Base-by-base conservation (phyloP, 495 filamentous ascomycete genomes). In the Xylaria sp. region DNA sequence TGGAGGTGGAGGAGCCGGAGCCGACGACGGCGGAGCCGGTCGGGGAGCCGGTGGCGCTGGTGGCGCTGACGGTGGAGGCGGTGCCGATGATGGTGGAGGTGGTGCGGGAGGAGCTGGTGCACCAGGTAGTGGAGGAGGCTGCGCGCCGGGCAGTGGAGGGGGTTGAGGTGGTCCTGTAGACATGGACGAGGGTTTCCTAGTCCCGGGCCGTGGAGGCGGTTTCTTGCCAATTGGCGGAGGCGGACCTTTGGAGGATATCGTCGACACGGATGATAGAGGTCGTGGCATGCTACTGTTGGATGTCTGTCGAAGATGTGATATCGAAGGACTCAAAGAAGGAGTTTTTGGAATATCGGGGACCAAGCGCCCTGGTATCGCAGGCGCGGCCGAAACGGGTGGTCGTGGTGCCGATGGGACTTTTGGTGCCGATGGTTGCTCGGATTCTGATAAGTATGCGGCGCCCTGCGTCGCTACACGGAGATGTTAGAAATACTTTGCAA, bases 381-480 rank as follows among this genome's bases (percentile, higher is more conserved):
- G 93, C 59, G 89, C 84, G 44, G 85, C 77, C 40, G 76, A 83
- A 41, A 82, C 82, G 46, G 89, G 94, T 61, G 88, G 90, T 75
- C 82, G 90, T 29, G 91, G 91, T 57, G 89, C 90, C 57, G 87
- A 82, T 67, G 91, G 91, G 44, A 85, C 85, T 76, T 85, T 91
- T 1, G 89, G 89, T 26, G 83, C 86, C 68, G 85, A 82, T 70
- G 88, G 86, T n/a, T 85, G 85, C 73, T 97, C 93, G 15, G 92
- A 89, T 72, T 97, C 93, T 43, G 93, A 93, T 31, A 91, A 83
- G 75, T 97, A 96, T 65, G 92, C 87, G 29, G 93, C 89, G 58
- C 91, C 90, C 74, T 85, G 88, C 76, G 85, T 91, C 73, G 93
- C 94, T 89, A 43, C 58, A 70, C 19, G 31, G 19, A 55, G 12